Percentiles rank a stretch among this genome's conserved stretches.
Evolutionary conservation across 352 stramenopile species (phyloP).

Genomic region (Phytophthora kernoviae): DNA sequence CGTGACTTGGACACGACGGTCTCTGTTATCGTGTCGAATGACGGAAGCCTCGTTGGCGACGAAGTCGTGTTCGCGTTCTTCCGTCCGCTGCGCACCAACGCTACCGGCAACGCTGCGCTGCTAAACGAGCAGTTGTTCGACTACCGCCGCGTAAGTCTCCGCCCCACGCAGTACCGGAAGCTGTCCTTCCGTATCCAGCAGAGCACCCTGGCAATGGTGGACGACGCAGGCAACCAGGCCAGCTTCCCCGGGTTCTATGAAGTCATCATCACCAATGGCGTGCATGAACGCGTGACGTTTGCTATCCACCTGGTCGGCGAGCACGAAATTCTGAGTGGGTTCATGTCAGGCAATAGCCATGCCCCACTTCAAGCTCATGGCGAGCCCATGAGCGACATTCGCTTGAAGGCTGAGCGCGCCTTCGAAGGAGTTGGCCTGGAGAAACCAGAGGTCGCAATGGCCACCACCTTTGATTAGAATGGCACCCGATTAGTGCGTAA

Average conservation of each 20-base stretch:
- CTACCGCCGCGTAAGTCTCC: slow-evolving; percentile 64
- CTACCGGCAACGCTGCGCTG: slow-evolving; percentile 57
- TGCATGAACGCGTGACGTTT: slow-evolving; percentile 70
- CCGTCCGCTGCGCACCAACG: slow-evolving; percentile 59
- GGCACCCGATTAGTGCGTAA: no score
- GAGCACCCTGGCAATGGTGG: slow-evolving; percentile 58
- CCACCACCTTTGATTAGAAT: slow-evolving; percentile 23
- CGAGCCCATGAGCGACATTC: slow-evolving; percentile 9
- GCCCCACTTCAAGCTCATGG: neutral
- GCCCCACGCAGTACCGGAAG: slow-evolving; percentile 35
- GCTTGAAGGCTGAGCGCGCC: slow-evolving; percentile 7
- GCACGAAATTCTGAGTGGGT: slow-evolving; percentile 50
- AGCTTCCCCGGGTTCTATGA: slow-evolving; percentile 77
- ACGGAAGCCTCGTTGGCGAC: slow-evolving; percentile 53
- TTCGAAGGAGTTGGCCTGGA: slow-evolving; percentile 12
- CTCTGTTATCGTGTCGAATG: slow-evolving; percentile 60
- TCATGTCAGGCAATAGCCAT: slow-evolving; percentile 26
- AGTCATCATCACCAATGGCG: slow-evolving; percentile 75
- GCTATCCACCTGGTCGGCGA: slow-evolving; percentile 53
- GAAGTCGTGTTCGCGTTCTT: slow-evolving; percentile 87
- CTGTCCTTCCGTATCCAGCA: slow-evolving; percentile 51
- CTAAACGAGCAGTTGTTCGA: slow-evolving; percentile 83
- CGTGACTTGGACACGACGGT: slow-evolving; percentile 46
- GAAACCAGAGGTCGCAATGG: slow-evolving; percentile 5
- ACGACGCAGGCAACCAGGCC: slow-evolving; percentile 56